These are phyloP conservation scores for Mycena metata DNA, from an alignment of 768 basidiomycete genomes.

Conservation along the genomic window DNA sequence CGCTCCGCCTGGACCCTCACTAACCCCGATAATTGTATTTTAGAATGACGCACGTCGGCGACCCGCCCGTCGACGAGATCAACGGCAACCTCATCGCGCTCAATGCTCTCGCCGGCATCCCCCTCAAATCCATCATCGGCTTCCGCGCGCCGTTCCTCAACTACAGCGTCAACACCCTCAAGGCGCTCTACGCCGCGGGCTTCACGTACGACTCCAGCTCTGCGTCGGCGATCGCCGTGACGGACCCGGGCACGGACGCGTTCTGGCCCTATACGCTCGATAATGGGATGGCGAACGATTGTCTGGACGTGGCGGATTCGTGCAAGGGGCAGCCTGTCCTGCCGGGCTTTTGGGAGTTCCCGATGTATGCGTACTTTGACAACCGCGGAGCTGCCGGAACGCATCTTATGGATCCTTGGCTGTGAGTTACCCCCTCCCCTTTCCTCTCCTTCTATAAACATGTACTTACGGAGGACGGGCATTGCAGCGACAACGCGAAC, in stretches of 20 bases:
- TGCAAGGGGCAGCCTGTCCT: constrained; percentile 81
- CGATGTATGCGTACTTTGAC: constrained; percentile 87
- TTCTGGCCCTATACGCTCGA: constrained; percentile 90
- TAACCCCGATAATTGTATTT: too few species aligned
- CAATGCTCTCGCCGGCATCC: constrained; percentile 84
- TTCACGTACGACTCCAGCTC: constrained; percentile 83
- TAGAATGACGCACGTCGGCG: constrained; percentile 84
- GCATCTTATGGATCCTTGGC: constrained; percentile 89
- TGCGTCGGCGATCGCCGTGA: constrained; percentile 73
- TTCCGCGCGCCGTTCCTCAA: constrained; percentile 86
- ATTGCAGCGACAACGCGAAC: constrained; percentile 61
- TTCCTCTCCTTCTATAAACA: background rate
- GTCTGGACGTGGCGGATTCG: constrained; percentile 63
- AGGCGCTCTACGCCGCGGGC: constrained; percentile 62
- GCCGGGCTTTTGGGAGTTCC: constrained; percentile 88
- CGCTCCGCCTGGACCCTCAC: too few species aligned
- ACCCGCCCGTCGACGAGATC: constrained; percentile 73
- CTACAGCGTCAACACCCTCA: constrained; percentile 74
- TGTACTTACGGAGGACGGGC: too few species aligned
- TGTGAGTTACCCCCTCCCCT: constrained; percentile 45
- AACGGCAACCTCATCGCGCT: constrained; percentile 84
- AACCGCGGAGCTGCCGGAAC: constrained; percentile 63
- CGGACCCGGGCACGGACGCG: constrained; percentile 75
- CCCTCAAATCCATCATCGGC: constrained; percentile 70
- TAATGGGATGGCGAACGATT: constrained; percentile 84